Evolutionary conservation across 164 flowering plant species (phyloP).

Genomic region (Chimonanthus praecox): DNA sequence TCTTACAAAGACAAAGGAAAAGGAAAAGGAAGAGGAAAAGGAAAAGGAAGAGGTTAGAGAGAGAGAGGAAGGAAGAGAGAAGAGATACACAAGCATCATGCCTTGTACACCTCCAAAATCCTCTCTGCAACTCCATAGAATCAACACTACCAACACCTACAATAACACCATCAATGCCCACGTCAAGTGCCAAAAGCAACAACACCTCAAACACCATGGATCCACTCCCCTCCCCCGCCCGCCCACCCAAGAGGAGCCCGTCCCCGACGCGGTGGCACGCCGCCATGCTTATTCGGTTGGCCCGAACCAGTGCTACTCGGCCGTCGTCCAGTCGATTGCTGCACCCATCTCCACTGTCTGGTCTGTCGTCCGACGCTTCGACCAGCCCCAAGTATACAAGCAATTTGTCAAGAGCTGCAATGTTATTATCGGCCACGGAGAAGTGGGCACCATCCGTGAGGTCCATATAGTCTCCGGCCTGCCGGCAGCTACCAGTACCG

Average conservation of each 20-base stretch:
- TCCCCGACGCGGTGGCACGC: conserved; percentile 38
- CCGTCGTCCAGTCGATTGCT: conserved; percentile 52
- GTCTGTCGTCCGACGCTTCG: conserved; percentile 84
- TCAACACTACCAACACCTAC: conserved; percentile 1
- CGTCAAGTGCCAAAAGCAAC: conserved; percentile 10
- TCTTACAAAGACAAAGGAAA: not conserved
- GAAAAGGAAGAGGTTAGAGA: not conserved
- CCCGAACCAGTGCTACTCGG: conserved; percentile 68
- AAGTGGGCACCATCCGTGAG: conserved; percentile 60
- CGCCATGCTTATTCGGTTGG: conserved; percentile 46
- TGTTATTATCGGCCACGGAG: conserved; percentile 44
- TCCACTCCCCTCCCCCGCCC: not conserved
- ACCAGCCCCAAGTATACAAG: conserved; percentile 74
- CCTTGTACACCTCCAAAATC: conserved; percentile 22
- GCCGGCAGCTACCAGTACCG: conserved; percentile 62
- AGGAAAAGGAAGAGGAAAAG: not conserved
- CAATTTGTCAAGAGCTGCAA: conserved; percentile 69
- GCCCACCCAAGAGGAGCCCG: not conserved
- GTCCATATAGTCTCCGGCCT: conserved; percentile 69
- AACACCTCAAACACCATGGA: not conserved
- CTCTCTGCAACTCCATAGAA: conserved; percentile 15
- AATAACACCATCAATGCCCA: not conserved
- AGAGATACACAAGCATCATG: conserved; percentile 9
- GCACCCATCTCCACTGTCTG: conserved; percentile 70
- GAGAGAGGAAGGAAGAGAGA: not conserved